These are phyloP conservation scores for Leccinum fallax DNA, from an alignment of 1,284 basidiomycete genomes.

Conservation along the genomic window DNA sequence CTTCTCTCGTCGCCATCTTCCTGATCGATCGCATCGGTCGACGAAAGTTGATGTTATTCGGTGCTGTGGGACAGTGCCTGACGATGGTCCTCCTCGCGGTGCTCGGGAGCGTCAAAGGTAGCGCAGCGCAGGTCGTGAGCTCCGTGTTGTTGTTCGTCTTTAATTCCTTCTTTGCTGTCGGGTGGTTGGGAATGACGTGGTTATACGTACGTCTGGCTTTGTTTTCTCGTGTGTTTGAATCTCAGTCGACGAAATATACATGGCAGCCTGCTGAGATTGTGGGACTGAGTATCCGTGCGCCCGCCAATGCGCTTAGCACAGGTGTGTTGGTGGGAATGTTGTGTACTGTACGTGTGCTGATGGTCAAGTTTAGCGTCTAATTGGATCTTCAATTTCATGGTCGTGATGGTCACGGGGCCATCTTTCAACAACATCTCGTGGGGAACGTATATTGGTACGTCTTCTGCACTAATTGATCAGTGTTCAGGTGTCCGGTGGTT, in stretches of 20 bases:
- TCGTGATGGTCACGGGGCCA: constrained; percentile 69
- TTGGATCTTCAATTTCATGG: constrained; percentile 68
- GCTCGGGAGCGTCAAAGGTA: constrained; percentile 9
- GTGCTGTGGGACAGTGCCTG: constrained; percentile 39
- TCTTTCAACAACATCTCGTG: constrained; percentile 65
- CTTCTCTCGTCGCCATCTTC: constrained; percentile 28
- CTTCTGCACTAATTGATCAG: neutral
- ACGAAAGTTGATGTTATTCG: constrained; percentile 41
- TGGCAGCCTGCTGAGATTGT: constrained; percentile 65
- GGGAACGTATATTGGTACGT: constrained; percentile 60
- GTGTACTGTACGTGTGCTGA: neutral
- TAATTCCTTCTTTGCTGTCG: constrained; percentile 36
- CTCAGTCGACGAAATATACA: constrained; percentile 41
- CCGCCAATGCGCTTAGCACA: constrained; percentile 66
- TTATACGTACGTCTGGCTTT: constrained; percentile 50
- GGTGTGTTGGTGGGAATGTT: constrained; percentile 29
- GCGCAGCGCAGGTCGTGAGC: constrained; percentile 52
- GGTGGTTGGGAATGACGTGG: constrained; percentile 62
- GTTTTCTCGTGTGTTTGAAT: constrained; percentile 12
- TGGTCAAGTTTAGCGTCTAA: constrained; percentile 41
- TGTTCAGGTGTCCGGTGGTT: neutral
- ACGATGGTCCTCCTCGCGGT: constrained; percentile 39
- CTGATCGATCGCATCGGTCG: constrained; percentile 40
- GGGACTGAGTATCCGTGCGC: constrained; percentile 61
- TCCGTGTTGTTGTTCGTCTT: constrained; percentile 40